Percentiles rank a stretch among this genome's conserved stretches.
Evolutionary conservation across 1,284 basidiomycete species (phyloP).

Genomic region (Pascua sp.): DNA sequence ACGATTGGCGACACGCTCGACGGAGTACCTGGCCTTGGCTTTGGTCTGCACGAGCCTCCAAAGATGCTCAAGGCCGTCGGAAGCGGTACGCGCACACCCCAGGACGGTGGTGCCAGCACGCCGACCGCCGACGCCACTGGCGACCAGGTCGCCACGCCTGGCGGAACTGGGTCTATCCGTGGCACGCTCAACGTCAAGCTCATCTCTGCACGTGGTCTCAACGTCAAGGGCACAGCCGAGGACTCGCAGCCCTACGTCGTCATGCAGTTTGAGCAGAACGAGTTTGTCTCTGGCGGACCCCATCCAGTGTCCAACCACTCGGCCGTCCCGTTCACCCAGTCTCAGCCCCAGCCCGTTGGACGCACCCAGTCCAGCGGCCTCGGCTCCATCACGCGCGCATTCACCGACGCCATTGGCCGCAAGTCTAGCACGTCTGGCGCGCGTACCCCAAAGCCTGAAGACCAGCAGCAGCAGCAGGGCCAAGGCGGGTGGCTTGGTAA

Average conservation of each 20-base stretch:
- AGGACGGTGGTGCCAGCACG: constrained; percentile 14
- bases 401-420: constrained; percentile 52
- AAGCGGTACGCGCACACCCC: constrained; percentile 35
- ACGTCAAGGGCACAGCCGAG: constrained; percentile 57
- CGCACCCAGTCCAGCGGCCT: constrained; percentile 49
- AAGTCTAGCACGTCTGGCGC: constrained; percentile 46
- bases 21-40: constrained; percentile 34
- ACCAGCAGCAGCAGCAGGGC: constrained; percentile 15
- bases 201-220: constrained; percentile 84
- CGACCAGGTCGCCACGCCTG: constrained; percentile 4
- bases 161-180: constrained; percentile 27
- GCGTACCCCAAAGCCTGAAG: constrained; percentile 44
- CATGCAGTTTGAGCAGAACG: constrained; percentile 98
- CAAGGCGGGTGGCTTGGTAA: constrained; percentile 38
- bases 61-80: constrained; percentile 48
- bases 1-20: constrained; percentile 45
- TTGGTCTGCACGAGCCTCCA: constrained; percentile 48
- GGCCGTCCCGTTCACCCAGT: constrained; percentile 42
- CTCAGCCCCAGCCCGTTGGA: constrained; percentile 37
- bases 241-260: constrained; percentile 85
- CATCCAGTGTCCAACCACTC: constrained; percentile 35
- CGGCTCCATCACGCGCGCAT: constrained; percentile 60
- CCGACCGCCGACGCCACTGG: constrained; percentile 3
- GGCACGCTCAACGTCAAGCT: constrained; percentile 92
- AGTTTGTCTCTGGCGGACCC: constrained; percentile 91